These are phyloP conservation scores for Oehlia diaphana DNA, from an alignment of 192 early-diverging fungal genomes.

Conservation along the genomic window DNA sequence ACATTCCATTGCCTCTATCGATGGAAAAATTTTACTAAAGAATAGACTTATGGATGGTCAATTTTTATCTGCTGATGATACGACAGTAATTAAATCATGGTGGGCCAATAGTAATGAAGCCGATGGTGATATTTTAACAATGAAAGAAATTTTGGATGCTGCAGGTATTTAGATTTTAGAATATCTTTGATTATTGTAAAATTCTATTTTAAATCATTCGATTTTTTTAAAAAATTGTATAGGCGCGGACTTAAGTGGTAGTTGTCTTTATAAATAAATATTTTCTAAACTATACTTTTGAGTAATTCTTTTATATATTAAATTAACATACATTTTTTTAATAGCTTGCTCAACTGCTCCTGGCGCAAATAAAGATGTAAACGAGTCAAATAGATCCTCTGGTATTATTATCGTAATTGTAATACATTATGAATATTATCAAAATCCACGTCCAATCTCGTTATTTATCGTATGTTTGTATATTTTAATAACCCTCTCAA, in stretches of 20 bases:
- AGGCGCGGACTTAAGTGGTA: neutral
- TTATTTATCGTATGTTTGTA: neutral
- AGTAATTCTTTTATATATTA: no score
- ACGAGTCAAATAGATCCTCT: slow-evolving; percentile 35
- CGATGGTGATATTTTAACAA: slow-evolving; percentile 41
- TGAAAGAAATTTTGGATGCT: slow-evolving; percentile 39
- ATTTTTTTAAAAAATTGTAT: neutral
- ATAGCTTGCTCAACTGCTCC: slow-evolving; percentile 7
- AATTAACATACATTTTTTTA: neutral
- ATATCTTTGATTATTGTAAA: neutral
- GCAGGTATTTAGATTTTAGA: slow-evolving; percentile 19
- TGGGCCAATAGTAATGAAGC: no score
- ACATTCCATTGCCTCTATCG: no score
- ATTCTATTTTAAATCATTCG: no score
- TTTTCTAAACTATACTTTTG: no score
- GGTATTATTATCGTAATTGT: slow-evolving; percentile 43
- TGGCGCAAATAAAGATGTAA: neutral
- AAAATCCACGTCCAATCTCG: no score
- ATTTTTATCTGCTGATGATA: no score
- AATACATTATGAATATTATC: slow-evolving; percentile 37
- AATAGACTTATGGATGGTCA: no score
- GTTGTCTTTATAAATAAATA: no score
- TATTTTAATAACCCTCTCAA: no score
- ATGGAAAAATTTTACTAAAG: no score
- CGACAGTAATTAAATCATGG: no score